Evolutionary conservation across 352 stramenopile species (phyloP), one percentile per base, ranked within the genome.

Genomic region (Globisporangium carolinianum): DNA sequence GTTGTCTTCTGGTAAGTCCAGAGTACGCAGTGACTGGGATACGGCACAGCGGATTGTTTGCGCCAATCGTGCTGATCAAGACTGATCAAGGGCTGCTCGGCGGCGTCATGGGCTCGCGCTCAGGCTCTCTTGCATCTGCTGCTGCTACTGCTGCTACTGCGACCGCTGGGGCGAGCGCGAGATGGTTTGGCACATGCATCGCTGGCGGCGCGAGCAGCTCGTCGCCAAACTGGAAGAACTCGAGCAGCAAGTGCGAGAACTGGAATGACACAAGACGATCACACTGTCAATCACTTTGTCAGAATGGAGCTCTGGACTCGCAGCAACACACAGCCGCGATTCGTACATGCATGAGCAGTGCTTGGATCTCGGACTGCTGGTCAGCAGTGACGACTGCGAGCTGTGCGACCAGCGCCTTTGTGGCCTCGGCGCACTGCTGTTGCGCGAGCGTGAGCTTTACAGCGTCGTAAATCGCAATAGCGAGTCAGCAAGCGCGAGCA

Each of bases 321-420:
- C 5, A 18, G 15, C 37, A 37, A 7, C 14, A 32, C 24, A 32
- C 3, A 32, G 24, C 1, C 24, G 24, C 24, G 24, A 32, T 32
- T 32, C 55, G 15, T 46, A 73, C 69, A 36, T 73, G 58, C 12
- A 47, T 65, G 43, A 69, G 32, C 15, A 72, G 51, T 45, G 47
- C 47, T 38, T 76, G 55, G 17, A 73, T 55, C 42, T 76, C 59
- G 4, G 60, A 35, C 15, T 67, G 57, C 53, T 73, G 68, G 41
- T 66, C 60, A 3, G 60, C 18, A 14, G 66, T 60, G 38, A 71
- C 58, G 43, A 61, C 60, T 36, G 45, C 56, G 6, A 76, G 51
- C 15, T 71, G 56, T 46, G 57, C 38, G 5, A 66, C 51, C 53
- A 76, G 71, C 17, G 47, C 36, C 24, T 45, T 46, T 14, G 59